These are phyloP conservation scores for Nannochloropsis granulata DNA, from an alignment of 108 stramenopile genomes.

Conservation along the genomic window DNA sequence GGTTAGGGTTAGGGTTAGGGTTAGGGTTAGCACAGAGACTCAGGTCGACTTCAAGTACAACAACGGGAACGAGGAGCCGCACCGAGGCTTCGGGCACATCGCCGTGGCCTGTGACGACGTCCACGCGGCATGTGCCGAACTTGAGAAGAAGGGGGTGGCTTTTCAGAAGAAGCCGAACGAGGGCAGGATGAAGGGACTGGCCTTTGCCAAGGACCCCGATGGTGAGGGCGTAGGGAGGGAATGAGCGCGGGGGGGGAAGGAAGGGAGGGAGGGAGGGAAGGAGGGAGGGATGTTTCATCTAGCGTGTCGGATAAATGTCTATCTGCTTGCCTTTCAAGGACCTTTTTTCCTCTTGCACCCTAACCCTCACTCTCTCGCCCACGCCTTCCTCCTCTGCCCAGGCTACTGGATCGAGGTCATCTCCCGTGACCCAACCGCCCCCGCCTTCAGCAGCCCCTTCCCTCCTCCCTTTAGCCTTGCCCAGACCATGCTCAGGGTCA, in stretches of 20 bases:
- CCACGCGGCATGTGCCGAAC: constrained; percentile 59
- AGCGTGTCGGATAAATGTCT: neutral
- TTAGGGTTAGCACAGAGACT: constrained; percentile 14
- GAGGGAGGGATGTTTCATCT: neutral
- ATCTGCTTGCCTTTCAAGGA: neutral
- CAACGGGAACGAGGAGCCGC: constrained; percentile 87
- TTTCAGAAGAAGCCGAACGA: constrained; percentile 82
- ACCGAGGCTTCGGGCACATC: constrained; percentile 92
- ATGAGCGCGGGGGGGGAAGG: constrained; percentile 36
- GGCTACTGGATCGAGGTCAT: constrained; percentile 40
- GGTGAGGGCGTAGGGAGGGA: constrained; percentile 12
- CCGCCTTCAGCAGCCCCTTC: neutral
- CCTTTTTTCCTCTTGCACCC: neutral
- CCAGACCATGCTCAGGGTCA: constrained; percentile 90
- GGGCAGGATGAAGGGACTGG: constrained; percentile 47
- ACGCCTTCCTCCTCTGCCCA: neutral
- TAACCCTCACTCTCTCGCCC: neutral
- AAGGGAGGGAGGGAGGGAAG: neutral
- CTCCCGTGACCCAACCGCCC: constrained; percentile 1
- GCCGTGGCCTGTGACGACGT: constrained; percentile 92
- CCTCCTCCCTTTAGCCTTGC: constrained; percentile 53
- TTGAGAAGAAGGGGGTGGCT: constrained; percentile 56
- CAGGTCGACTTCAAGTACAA: constrained; percentile 41
- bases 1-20: too few species aligned
- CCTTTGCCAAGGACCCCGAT: constrained; percentile 81